Percentiles rank a stretch among this genome's conserved stretches.
Conservation (phyloP, 305 asterid species). For the Solanum aculeatissimum region DNA sequence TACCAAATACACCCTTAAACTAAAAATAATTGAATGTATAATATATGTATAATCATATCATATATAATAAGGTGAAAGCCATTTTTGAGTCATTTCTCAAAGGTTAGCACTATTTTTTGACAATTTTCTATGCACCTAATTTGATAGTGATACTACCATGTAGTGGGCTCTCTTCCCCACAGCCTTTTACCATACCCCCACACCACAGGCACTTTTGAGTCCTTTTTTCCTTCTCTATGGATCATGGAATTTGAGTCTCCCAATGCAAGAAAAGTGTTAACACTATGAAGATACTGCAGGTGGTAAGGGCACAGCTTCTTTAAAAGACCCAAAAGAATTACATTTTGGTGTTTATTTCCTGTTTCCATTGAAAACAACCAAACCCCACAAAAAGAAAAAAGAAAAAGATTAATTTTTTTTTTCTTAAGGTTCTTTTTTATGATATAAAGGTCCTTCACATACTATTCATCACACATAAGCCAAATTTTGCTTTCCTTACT, state of each 20-base stretch:
- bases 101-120: not conserved
- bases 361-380: constrained; percentile 6
- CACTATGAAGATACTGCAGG: constrained; percentile 16
- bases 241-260: constrained; percentile 67
- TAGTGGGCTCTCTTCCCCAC: constrained; percentile 23
- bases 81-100: not conserved
- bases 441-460: not conserved
- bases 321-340: constrained; percentile 15
- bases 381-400: not conserved
- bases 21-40: not conserved
- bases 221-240: constrained; percentile 7
- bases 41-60: not conserved
- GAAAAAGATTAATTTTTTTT: not conserved
- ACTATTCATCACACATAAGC: not conserved
- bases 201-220: not conserved
- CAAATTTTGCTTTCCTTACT: not conserved
- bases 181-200: not conserved
- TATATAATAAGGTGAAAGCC: not conserved
- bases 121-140: constrained; percentile 9
- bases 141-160: constrained; percentile 45
- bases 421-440: not conserved
- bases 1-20: not conserved
- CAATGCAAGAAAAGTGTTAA: constrained; percentile 27
- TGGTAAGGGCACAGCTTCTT: constrained; percentile 15
- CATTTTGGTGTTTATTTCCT: constrained; percentile 4